Percentiles rank a stretch among this genome's conserved stretches.
Conservation (phyloP, 2,329 filamentous ascomycete genomes). For the Grosmannia penicillata region DNA sequence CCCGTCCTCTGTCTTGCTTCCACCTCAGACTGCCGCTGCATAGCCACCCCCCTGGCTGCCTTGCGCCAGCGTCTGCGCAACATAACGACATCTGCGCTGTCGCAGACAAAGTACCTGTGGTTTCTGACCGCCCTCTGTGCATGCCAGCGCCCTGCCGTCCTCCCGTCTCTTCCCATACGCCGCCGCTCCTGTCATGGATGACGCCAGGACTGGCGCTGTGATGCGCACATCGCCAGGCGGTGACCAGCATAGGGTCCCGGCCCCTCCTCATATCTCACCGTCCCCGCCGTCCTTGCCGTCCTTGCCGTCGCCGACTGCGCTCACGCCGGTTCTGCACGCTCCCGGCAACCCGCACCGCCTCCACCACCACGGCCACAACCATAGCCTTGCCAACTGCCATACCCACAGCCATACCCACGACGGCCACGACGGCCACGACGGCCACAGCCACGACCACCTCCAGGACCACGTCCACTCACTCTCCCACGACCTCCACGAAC, state of each 20-base stretch:
- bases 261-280: not conserved
- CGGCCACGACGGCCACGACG: not conserved
- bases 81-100: not conserved
- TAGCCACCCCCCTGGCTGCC: not conserved
- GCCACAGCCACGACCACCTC: not conserved
- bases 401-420: not conserved
- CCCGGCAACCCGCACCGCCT: not conserved
- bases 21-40: no score
- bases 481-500: not conserved
- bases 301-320: not conserved
- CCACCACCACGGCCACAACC: not conserved
- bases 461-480: not conserved
- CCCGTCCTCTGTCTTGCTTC: no score
- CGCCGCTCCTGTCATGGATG: slow-evolving; percentile 10
- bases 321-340: not conserved
- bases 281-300: not conserved
- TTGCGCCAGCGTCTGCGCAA: not conserved
- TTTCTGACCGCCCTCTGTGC: not conserved
- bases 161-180: no score
- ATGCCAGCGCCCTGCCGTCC: not conserved
- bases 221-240: not conserved
- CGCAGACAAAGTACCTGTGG: not conserved
- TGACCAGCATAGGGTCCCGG: not conserved
- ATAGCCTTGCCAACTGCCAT: not conserved
- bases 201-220: slow-evolving; percentile 6